Base-by-base conservation (phyloP, 2,329 filamentous ascomycete genomes). In the Calonectria fujianensis region DNA sequence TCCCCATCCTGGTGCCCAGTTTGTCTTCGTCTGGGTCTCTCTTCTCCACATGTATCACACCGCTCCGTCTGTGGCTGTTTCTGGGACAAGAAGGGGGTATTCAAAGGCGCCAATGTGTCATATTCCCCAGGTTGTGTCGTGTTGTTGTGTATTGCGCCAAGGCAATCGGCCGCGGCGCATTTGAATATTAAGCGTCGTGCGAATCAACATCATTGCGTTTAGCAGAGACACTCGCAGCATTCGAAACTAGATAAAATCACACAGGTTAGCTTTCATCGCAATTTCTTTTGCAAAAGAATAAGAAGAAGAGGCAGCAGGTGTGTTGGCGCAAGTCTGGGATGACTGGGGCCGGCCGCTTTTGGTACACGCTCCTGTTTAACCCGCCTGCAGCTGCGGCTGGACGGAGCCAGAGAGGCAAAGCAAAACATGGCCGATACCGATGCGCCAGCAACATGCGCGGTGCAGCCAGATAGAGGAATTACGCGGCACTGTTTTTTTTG, bases 161-260 rank as follows among this genome's bases (percentile, higher is more conserved):
- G 63, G 50, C 50, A 72, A 51, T 75, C 39, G 63, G 14, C 24
- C 27, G 37, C 59, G n/a, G 57, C 35, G 57, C 35, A 61, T 39
- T 27, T 35, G 14, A 39, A 39, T 39, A 39, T 37, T 9, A 24
- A 14, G n/a, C 35, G n/a, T 61, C 57, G 16, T 39, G 20, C 37
- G 10, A 27, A 11, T 57, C 51, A 37, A 39, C n/a, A 9, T 71
- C 72, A 37, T 45, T 57, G 50, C 35, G 41, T 52, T 81, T 83
- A 86, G 74, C 81, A 81, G 73, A 85, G 80, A 76, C 86, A 87
- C 71, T 87, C 86, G 78, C 86, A 87, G 75, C 85, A 86, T 20
- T 86, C 84, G 76, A 85, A 82, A 76, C 85, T 86, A 66, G 20
- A 70, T 65, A 24, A 50, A 52, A 54, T 16, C 13, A 32, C 10